A percentile compares a stretch with the other conserved stretches of the same genome.
phyloP scores from a whole-genome alignment of 345 rosid species.

The Excoecaria cochinchinensis region DNA sequence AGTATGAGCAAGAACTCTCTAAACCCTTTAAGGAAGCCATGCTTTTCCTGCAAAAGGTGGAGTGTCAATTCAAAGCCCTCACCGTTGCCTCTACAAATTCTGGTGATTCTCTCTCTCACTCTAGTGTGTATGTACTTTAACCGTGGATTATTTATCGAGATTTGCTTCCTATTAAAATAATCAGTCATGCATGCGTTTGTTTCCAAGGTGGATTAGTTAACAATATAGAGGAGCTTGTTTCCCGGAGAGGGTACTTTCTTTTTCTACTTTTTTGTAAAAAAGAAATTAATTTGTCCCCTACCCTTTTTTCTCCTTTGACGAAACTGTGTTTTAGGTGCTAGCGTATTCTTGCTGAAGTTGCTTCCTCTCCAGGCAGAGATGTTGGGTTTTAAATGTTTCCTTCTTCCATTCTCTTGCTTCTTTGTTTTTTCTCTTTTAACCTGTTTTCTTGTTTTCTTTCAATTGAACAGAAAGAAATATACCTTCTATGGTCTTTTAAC shows the following conservation, averaged over 20 bases:
- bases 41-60: constrained; percentile 77
- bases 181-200: constrained; percentile 27
- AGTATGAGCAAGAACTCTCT: constrained; percentile 93
- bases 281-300: neutral
- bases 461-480: constrained; percentile 10
- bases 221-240: constrained; percentile 9
- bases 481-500: neutral
- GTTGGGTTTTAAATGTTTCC: constrained; percentile 8
- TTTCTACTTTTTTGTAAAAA: neutral
- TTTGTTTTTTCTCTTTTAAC: constrained; percentile 18
- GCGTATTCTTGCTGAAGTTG: constrained; percentile 12
- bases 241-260: constrained; percentile 2
- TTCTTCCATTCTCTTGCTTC: constrained; percentile 27
- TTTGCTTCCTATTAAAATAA: neutral
- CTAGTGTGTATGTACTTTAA: neutral
- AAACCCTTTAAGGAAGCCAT: constrained; percentile 96
- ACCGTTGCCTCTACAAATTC: constrained; percentile 53
- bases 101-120: constrained; percentile 44
- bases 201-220: constrained; percentile 17
- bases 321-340: constrained; percentile 23
- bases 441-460: constrained; percentile 16
- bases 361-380: neutral
- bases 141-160: neutral
- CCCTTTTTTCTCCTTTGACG: neutral
- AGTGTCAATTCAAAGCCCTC: constrained; percentile 83